phyloP scores from a whole-genome alignment of 192 early-diverging fungal species.

The Rhizophagus sp. region DNA sequence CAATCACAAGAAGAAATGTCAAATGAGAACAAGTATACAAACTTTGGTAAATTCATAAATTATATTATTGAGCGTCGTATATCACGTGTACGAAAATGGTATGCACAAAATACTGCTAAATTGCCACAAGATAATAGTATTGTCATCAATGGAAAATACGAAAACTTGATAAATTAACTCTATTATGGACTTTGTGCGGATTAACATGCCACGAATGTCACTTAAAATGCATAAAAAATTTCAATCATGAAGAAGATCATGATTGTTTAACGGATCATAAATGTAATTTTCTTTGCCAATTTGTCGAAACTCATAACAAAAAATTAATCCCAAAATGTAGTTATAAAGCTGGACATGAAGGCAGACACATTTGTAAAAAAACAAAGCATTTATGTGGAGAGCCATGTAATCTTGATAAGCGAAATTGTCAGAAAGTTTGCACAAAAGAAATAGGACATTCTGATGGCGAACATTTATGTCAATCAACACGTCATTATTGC shows the following conservation, averaged over 20 bases:
- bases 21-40: conserved; percentile 10
- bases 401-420: background rate
- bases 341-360: conserved; percentile 20
- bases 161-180: background rate
- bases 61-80: conserved; percentile 18
- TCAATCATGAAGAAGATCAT: conserved; percentile 15
- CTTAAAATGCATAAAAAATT: conserved; percentile 20
- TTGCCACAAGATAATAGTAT: conserved; percentile 21
- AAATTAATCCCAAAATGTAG: conserved; percentile 25
- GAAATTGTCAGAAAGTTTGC: conserved; percentile 28
- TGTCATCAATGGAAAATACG: conserved; percentile 5
- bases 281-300: conserved; percentile 22
- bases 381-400: background rate
- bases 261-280: conserved; percentile 30
- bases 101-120: conserved; percentile 11
- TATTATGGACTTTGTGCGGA: conserved; percentile 22
- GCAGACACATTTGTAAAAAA: conserved; percentile 13
- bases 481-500: conserved; percentile 30
- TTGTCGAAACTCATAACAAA: background rate
- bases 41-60: conserved; percentile 29
- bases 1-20: background rate
- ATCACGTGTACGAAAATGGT: conserved; percentile 26
- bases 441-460: conserved; percentile 29
- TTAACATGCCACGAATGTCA: conserved; percentile 22
- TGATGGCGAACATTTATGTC: conserved; percentile 16